Base-by-base conservation (phyloP, 495 filamentous ascomycete genomes). In the Penicillium coffeae region DNA sequence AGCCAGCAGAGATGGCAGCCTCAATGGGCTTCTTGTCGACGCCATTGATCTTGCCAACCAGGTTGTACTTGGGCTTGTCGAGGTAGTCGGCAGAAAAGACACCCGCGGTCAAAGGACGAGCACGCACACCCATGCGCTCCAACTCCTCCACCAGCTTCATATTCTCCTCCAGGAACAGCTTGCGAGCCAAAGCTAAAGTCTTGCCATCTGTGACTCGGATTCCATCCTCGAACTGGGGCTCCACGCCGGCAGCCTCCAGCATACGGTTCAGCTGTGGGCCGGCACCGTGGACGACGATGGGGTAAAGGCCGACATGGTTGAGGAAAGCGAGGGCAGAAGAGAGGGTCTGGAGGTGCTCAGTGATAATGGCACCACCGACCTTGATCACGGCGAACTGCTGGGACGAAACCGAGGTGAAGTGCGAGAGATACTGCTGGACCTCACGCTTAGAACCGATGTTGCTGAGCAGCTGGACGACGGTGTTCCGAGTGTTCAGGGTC, bases 361-460 rank as follows among this genome's bases (percentile, higher is more conserved):
- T 96, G 57, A 98, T 84, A 59, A 97, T 97, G 42, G 94, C 93
- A 42, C 93, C 93, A 18, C 93, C 93, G 43, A 98, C 94, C 76
- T 98, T 98, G 69, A 98, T 96, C 42, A 98, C 93, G 56, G 93
- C 93, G 68, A 98, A 98, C 62, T 95, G 90, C 76, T 96, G 92
- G 3, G 89, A 95, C 18, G 92, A 94, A 39, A 96, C 93, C 27
- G 91, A 96, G 47, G 86, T 93, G 77, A 98, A 98, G 64, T 96
- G 91, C 41, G 92, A 94, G 44, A 97, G 84, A 72, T 98, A 97
- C 64, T 97, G 94, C 75, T 97, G 88, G 33, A 96, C 91, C 72
- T 98, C 93, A 43, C 93, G 80, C 79, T 95, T 96, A 40, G 91
- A 96, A 37, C 89, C 91, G 58, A 97, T 93, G 64, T 94, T 95